Evolutionary conservation across 495 filamentous ascomycete genomes (phyloP).

Genomic region (Hypoxylon lienhwacheense): DNA sequence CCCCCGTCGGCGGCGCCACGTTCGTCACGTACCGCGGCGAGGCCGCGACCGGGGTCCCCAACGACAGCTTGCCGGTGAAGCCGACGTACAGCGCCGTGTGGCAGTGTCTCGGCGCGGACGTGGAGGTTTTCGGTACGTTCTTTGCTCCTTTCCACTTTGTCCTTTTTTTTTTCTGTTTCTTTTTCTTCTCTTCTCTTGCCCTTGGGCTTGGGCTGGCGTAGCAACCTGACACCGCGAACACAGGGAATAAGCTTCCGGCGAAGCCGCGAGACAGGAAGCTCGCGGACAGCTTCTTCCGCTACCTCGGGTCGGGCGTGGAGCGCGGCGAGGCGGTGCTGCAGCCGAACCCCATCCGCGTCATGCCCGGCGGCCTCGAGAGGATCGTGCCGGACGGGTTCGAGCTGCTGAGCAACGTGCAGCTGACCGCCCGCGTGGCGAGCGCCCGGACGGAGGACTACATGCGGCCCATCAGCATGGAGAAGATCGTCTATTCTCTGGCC

Average conservation of each 20-base stretch:
- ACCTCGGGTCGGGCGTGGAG: slow-evolving; percentile 21
- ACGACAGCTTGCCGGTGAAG: slow-evolving; percentile 31
- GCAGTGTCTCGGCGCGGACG: slow-evolving; percentile 47
- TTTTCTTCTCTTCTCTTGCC: neutral
- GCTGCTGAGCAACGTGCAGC: slow-evolving; percentile 38
- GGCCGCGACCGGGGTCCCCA: too few species aligned
- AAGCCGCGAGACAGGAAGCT: slow-evolving; percentile 33
- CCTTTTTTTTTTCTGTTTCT: too few species aligned
- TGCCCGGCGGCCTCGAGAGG: slow-evolving; percentile 46
- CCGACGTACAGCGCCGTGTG: slow-evolving; percentile 47
- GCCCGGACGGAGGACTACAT: slow-evolving; percentile 42
- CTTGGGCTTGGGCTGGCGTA: too few species aligned
- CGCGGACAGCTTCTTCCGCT: slow-evolving; percentile 42
- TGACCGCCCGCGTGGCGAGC: slow-evolving; percentile 6
- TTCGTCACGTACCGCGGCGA: too few species aligned
- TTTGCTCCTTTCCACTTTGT: neutral
- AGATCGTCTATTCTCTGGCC: slow-evolving; percentile 7
- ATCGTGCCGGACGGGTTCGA: slow-evolving; percentile 44
- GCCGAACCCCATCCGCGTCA: slow-evolving; percentile 41
- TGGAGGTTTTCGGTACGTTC: slow-evolving; percentile 30
- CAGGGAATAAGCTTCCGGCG: slow-evolving; percentile 14
- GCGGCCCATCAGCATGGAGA: slow-evolving; percentile 32
- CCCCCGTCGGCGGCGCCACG: too few species aligned
- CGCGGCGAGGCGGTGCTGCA: slow-evolving; percentile 19
- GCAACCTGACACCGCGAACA: neutral